A percentile compares a stretch with the other conserved stretches of the same genome.
These are phyloP conservation scores for Geranium brycei DNA, from an alignment of 345 rosid genomes.

Conservation along the genomic window DNA sequence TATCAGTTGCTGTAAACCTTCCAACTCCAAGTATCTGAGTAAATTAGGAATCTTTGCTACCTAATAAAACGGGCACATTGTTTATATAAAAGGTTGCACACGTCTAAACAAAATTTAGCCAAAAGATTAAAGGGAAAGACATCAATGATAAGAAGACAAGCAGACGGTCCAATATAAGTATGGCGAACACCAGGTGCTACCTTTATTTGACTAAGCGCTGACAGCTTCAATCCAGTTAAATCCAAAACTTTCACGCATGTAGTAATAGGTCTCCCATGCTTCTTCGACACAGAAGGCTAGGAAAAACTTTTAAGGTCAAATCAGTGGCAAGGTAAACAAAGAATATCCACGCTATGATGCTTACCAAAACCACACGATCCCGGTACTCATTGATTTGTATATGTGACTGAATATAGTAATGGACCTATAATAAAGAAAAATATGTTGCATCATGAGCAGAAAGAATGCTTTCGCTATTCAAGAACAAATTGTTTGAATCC, in stretches of 20 bases:
- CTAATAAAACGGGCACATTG: not conserved
- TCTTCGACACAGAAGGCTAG: slow-evolving; percentile 76
- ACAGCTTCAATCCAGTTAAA: slow-evolving; percentile 85
- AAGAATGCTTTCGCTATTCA: not conserved
- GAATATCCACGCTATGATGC: slow-evolving; percentile 15
- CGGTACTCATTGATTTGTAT: slow-evolving; percentile 93
- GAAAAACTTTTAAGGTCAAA: slow-evolving; percentile 15
- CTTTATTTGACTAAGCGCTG: slow-evolving; percentile 82
- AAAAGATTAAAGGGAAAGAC: not conserved
- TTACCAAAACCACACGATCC: slow-evolving; percentile 74
- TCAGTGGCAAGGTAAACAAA: not conserved
- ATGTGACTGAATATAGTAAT: slow-evolving; percentile 84
- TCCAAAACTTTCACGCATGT: slow-evolving; percentile 81
- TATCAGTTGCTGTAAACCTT: not conserved
- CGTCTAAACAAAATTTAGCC: not conserved
- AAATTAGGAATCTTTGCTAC: not conserved
- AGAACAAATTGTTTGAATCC: not conserved
- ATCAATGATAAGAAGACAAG: slow-evolving; percentile 2
- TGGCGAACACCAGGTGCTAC: slow-evolving; percentile 16
- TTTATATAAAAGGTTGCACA: not conserved
- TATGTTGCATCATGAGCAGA: not conserved
- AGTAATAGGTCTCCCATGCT: slow-evolving; percentile 63
- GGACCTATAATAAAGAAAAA: slow-evolving; percentile 34
- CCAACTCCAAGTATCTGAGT: not conserved
- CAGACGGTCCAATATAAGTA: not conserved